These are phyloP conservation scores for Cytospora piceicola DNA, from an alignment of 2,329 filamentous ascomycete species.

Conservation along the genomic window DNA sequence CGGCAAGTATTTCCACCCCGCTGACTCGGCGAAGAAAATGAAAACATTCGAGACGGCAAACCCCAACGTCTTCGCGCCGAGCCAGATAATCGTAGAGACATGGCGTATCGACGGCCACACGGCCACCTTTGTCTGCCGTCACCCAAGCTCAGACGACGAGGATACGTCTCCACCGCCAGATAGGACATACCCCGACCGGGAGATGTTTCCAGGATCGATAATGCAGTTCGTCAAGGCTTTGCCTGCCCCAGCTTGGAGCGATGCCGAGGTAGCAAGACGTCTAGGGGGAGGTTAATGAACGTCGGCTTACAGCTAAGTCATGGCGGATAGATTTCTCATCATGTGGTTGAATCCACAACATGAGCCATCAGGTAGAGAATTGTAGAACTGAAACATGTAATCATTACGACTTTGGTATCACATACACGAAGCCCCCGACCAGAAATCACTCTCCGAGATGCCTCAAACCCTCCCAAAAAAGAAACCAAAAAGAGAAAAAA, in stretches of 20 bases:
- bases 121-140: slow-evolving; percentile 10
- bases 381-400: not conserved
- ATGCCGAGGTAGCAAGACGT: not conserved
- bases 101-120: slow-evolving; percentile 25
- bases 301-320: not conserved
- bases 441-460: not conserved
- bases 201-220: slow-evolving; percentile 30
- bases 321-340: not conserved
- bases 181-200: slow-evolving; percentile 25
- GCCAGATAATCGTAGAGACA: slow-evolving; percentile 16
- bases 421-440: not conserved
- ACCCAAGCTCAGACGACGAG: not conserved
- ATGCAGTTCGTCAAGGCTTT: slow-evolving; percentile 26
- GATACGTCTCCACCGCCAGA: not conserved
- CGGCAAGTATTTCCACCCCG: too few relatives aligned
- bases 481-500: slow-evolving; percentile 24
- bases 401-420: slow-evolving; percentile 15
- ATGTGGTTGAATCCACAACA: not conserved
- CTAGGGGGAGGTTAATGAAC: not conserved
- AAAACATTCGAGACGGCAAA: not conserved
- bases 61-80: slow-evolving; percentile 21
- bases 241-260: slow-evolving; percentile 10
- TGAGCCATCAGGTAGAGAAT: not conserved
- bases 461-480: not conserved
- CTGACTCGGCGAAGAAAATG: slow-evolving; percentile 19